Evolutionary conservation across 805 yeast genomes (phyloP), one percentile per base, ranked within the genome.

Genomic region (Ogataea henricii): DNA sequence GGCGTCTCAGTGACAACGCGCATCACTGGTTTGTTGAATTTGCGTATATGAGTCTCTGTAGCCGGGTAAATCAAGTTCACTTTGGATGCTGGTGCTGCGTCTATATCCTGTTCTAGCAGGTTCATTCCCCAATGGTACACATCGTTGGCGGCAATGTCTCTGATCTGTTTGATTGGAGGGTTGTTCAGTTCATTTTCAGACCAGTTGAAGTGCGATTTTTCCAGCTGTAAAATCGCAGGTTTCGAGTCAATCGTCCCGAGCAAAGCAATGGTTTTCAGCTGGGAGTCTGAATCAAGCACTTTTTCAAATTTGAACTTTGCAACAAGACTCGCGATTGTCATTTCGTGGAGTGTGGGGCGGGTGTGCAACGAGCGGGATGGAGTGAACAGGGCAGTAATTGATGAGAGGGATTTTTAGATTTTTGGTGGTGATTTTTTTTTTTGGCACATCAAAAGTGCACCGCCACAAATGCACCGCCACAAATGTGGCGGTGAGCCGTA

Each of bases 11-110:
- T 63, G 3, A 94, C 74, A 60, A 86, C 66, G 54, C 83, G 89
- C 26, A 64, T 58, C n/a, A 66, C 67, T 55, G 86, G 89, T 12
- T 66, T 70, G n/a, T 78, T 72, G 63, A 80, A 89, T 68, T 94
- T 94, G 40, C 76, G 76, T 40, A 94, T 82, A 63, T 94, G 99
- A 3, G 83, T 79, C 40, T 81, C 83, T 0, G 97, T 86, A 0
- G 98, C 98, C 1, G 99, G 99, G 64, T 80, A 89, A 21, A 92
- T 83, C 47, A 92, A 57, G 56, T 85, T 89, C 46, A 89, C 57
- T 60, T 91, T 90, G 13, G 84, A 83, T 0, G 82, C 76, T 1
- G 95, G 88, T 4, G 57, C 57, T 0, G 57, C 54, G 0, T 68
- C 70, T n/a, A 81, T 50, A 40, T 75, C 70, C 52, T 80, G 84